These are phyloP conservation scores for Trichophyton equinum DNA, from an alignment of 2,329 filamentous ascomycete genomes.

Conservation along the genomic window DNA sequence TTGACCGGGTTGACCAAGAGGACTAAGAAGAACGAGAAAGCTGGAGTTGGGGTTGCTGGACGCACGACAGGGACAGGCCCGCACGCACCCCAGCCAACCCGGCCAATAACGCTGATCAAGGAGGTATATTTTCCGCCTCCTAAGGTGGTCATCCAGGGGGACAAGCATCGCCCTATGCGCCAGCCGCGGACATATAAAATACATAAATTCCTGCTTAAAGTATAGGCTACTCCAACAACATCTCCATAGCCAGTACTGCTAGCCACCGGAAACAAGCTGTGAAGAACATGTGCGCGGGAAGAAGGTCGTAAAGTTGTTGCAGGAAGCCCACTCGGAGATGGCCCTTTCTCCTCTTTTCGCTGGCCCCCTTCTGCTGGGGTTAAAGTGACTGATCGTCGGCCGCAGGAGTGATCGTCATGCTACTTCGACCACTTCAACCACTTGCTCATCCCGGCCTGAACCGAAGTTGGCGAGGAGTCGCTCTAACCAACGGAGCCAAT, in stretches of 20 bases:
- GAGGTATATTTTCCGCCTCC: background rate
- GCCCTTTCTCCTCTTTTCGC: background rate
- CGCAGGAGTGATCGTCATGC: background rate
- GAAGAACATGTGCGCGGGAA: background rate
- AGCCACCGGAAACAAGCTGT: background rate
- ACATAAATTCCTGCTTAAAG: background rate
- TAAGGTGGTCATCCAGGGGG: background rate
- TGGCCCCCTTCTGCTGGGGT: background rate
- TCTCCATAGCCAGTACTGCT: background rate
- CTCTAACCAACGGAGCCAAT: too few relatives aligned
- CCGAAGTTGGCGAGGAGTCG: background rate
- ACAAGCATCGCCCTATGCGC: background rate
- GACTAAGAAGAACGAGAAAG: background rate
- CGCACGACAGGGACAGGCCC: background rate
- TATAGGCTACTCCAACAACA: too few relatives aligned
- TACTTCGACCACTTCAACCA: background rate
- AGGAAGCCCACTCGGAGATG: background rate
- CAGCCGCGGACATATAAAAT: background rate
- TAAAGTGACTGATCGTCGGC: background rate
- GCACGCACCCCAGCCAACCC: background rate
- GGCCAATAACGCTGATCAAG: background rate
- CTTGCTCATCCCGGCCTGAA: background rate
- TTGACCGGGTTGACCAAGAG: too few relatives aligned
- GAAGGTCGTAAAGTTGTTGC: background rate
- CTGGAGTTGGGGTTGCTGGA: background rate